Conservation (phyloP, 345 rosid species). For the Gynandropsis gynandra region DNA sequence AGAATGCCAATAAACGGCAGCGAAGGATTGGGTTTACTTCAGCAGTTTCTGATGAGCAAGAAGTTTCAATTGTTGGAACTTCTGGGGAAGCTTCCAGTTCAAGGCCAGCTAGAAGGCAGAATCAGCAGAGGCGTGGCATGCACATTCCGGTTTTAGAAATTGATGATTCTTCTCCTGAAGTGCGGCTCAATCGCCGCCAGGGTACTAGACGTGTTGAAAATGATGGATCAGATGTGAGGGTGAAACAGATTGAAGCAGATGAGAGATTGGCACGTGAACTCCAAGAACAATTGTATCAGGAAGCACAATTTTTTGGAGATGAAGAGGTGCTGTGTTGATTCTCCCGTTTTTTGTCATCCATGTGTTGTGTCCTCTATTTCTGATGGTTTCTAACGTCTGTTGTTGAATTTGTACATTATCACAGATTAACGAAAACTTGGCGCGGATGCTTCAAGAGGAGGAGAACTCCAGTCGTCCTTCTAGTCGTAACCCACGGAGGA, state of each 20-base stretch:
- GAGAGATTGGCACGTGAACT: conserved; percentile 79
- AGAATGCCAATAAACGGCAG: conserved; percentile 30
- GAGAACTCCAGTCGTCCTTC: conserved; percentile 37
- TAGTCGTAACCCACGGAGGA: conserved; percentile 25
- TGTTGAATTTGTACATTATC: conserved; percentile 12
- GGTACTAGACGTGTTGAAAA: conserved; percentile 25
- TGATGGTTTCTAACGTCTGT: conserved; percentile 12
- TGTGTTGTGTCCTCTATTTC: conserved; percentile 6
- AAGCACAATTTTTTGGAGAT: conserved; percentile 28
- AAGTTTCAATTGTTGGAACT: conserved; percentile 44
- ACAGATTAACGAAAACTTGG: conserved; percentile 61
- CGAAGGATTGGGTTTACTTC: conserved; percentile 39
- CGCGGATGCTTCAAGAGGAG: conserved; percentile 54
- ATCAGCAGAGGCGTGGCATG: conserved; percentile 24
- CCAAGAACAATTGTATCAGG: conserved; percentile 82
- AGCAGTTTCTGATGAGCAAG: conserved; percentile 34
- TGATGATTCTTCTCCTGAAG: conserved; percentile 40
- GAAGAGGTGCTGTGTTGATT: conserved; percentile 36
- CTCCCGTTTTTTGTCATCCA: conserved; percentile 7
- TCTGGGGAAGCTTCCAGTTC: conserved; percentile 50
- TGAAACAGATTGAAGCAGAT: conserved; percentile 88
- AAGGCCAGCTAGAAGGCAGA: conserved; percentile 40
- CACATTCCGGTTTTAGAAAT: conserved; percentile 35
- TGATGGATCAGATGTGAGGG: conserved; percentile 43
- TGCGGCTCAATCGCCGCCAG: conserved; percentile 20